Evolutionary conservation across 2,329 filamentous ascomycete genomes (phyloP).

Genomic region (Fusarium sp.): DNA sequence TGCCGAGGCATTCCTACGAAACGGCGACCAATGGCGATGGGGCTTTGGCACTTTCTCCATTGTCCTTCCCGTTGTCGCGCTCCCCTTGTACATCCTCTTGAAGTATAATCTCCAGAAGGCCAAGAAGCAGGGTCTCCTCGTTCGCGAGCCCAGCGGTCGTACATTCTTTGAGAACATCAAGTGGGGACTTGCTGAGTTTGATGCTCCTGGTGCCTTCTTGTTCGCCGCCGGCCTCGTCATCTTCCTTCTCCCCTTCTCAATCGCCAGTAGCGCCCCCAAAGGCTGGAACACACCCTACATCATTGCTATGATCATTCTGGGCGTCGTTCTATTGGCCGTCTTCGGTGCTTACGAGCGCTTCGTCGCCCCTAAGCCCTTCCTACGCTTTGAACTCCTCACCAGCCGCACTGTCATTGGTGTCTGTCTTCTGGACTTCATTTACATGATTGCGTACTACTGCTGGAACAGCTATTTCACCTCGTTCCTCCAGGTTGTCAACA

Average conservation of each 20-base stretch:
- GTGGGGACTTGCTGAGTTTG: slow-evolving; percentile 42
- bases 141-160: slow-evolving; percentile 56
- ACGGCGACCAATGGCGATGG: slow-evolving; percentile 45
- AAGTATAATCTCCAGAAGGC: slow-evolving; percentile 69
- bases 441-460: slow-evolving; percentile 60
- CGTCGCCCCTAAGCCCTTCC: slow-evolving; percentile 66
- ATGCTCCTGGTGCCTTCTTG: slow-evolving; percentile 62
- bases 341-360: slow-evolving; percentile 71
- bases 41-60: slow-evolving; percentile 74
- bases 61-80: slow-evolving; percentile 69
- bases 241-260: slow-evolving; percentile 71
- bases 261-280: slow-evolving; percentile 57
- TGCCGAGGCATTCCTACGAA: slow-evolving; percentile 42
- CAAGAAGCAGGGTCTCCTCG: slow-evolving; percentile 61
- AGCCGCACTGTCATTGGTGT: slow-evolving; percentile 65
- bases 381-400: slow-evolving; percentile 64
- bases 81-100: slow-evolving; percentile 70
- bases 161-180: slow-evolving; percentile 60
- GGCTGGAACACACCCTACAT: slow-evolving; percentile 65
- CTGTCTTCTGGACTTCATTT: slow-evolving; percentile 55
- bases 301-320: slow-evolving; percentile 69
- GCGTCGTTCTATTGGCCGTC: slow-evolving; percentile 62
- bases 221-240: slow-evolving; percentile 65
- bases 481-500: slow-evolving; percentile 66
- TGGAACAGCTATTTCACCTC: slow-evolving; percentile 65